Evolutionary conservation across 2,329 filamentous ascomycete genomes (phyloP).

Genomic region (Sporothrix phasma): DNA sequence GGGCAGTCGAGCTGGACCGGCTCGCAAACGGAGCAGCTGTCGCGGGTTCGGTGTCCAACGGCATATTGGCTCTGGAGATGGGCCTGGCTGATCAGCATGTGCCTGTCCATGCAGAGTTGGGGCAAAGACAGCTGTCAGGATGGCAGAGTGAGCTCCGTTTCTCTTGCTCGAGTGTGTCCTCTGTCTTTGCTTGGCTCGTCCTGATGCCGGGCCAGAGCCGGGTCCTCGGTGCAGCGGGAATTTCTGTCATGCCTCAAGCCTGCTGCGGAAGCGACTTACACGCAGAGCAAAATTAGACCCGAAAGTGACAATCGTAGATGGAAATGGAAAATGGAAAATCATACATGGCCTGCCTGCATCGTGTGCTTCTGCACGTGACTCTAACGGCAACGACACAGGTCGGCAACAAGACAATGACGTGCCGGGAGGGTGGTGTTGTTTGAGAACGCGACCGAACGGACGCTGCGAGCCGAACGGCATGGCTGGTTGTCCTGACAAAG

Average conservation of each 20-base stretch:
- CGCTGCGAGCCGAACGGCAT: background rate
- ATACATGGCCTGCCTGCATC: background rate
- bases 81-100: no score
- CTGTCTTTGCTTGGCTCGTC: background rate
- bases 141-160: no score
- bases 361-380: no score
- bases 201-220: constrained; percentile 9
- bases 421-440: background rate
- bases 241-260: background rate
- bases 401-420: background rate
- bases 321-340: background rate
- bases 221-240: constrained; percentile 17
- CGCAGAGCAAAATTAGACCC: background rate
- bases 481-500: background rate
- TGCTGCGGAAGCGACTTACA: constrained; percentile 10
- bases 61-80: no score
- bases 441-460: no score
- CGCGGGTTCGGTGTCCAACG: no score
- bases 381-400: no score
- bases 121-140: no score
- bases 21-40: background rate
- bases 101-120: no score
- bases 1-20: no score
- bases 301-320: no score
- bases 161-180: no score